Conservation (phyloP, 164 flowering plant genomes). For the Stephania cephalantha region DNA sequence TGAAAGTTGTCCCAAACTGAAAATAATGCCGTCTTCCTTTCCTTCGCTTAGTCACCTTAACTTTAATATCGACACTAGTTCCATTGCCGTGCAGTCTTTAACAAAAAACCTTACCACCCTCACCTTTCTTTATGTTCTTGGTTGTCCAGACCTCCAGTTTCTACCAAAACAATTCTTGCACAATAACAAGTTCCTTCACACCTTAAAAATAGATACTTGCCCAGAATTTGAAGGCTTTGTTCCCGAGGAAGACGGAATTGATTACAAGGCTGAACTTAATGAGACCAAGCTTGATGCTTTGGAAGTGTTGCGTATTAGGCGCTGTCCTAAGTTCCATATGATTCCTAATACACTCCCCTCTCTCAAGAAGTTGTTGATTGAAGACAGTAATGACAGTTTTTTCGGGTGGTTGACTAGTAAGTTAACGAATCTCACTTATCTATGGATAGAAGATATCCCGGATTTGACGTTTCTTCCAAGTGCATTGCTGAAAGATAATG, state of each 20-base stretch:
- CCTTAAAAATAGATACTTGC: neutral
- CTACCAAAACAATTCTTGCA: neutral
- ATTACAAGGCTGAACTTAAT: too few species aligned
- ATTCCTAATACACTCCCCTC: neutral
- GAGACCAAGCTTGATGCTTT: neutral
- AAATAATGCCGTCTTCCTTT: neutral
- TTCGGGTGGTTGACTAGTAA: neutral
- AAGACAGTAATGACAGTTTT: neutral
- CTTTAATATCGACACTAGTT: neutral
- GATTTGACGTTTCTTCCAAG: neutral
- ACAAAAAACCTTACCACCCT: neutral
- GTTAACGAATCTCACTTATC: neutral
- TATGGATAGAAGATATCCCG: neutral
- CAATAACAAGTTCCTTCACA: neutral
- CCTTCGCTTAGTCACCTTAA: neutral
- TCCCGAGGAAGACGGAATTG: neutral
- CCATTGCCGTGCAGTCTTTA: too few species aligned
- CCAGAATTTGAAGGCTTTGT: neutral
- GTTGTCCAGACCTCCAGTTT: neutral
- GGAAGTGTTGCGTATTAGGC: neutral
- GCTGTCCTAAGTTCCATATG: neutral
- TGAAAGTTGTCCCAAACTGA: neutral
- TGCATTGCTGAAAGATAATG: neutral
- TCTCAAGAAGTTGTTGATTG: neutral
- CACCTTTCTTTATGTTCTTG: neutral